These are phyloP conservation scores for Paulownia fortunei DNA, from an alignment of 257 asterid species.

Conservation along the genomic window DNA sequence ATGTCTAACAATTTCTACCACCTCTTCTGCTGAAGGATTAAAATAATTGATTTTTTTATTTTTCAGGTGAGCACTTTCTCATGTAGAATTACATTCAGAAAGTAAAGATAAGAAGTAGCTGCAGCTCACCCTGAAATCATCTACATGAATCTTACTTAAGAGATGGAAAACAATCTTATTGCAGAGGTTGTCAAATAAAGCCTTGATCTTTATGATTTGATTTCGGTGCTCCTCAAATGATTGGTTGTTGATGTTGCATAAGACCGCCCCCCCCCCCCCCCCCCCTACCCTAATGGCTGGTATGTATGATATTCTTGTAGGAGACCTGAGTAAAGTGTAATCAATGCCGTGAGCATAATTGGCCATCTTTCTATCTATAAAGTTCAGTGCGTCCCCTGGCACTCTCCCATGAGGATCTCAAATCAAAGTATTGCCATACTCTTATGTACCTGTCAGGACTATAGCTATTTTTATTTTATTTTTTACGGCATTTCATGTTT, in stretches of 20 bases:
- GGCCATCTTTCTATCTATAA: not conserved
- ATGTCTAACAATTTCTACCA: not conserved
- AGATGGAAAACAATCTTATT: not conserved
- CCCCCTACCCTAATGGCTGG: no score
- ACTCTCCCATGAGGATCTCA: slow-evolving; percentile 6
- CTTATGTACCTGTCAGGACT: not conserved
- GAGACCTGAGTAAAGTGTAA: no score
- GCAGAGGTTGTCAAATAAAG: not conserved
- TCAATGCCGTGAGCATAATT: not conserved
- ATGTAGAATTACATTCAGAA: not conserved
- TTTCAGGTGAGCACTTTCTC: not conserved
- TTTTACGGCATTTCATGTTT: not conserved
- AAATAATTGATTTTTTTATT: not conserved
- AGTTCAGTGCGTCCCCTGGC: not conserved
- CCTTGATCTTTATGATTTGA: no score
- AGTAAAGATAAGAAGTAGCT: not conserved
- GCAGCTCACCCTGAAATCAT: not conserved
- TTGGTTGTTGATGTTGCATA: no score
- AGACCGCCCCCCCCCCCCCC: no score
- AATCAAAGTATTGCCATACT: not conserved
- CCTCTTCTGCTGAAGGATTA: not conserved
- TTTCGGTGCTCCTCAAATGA: no score
- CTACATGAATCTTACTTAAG: not conserved
- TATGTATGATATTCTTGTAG: no score
- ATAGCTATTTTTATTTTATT: not conserved